These are phyloP conservation scores for Melanopsichium pennsylvanicum DNA, from an alignment of 1,284 basidiomycete species.

Conservation along the genomic window DNA sequence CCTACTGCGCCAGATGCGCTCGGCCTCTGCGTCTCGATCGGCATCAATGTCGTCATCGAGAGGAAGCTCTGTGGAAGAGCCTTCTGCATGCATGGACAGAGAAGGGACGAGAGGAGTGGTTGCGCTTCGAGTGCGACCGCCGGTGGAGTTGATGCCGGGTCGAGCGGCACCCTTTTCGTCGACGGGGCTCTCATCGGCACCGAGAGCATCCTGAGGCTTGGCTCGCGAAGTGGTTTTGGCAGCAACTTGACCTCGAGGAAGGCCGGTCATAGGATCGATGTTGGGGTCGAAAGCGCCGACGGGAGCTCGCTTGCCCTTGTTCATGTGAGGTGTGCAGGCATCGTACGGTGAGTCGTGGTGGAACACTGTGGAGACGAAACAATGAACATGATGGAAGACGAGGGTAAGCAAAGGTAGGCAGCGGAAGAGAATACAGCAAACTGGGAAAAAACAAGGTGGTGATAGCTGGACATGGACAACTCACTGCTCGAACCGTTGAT, in stretches of 20 bases:
- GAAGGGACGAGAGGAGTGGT: conserved; percentile 38
- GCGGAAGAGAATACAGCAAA: not conserved
- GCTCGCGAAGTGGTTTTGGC: conserved; percentile 13
- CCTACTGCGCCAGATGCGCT: conserved; percentile 38
- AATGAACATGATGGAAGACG: too few species aligned
- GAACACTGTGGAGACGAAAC: conserved; percentile 33
- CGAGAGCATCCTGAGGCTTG: not conserved
- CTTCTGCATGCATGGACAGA: conserved; percentile 36
- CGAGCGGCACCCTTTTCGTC: conserved; percentile 26
- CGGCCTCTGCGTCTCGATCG: conserved; percentile 41
- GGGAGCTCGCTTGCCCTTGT: conserved; percentile 54
- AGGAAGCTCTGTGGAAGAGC: conserved; percentile 26
- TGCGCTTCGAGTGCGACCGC: conserved; percentile 27
- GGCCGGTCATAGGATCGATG: conserved; percentile 59
- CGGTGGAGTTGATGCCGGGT: conserved; percentile 25
- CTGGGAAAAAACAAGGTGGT: not conserved
- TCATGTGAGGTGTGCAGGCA: conserved; percentile 61
- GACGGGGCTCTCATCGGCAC: conserved; percentile 10
- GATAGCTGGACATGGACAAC: conserved; percentile 1
- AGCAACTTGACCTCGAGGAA: conserved; percentile 25
- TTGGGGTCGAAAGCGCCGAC: conserved; percentile 61
- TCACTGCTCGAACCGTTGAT: conserved; percentile 56
- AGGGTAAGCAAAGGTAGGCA: not conserved
- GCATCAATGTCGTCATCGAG: conserved; percentile 39
- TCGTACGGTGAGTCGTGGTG: conserved; percentile 66